Conservation (phyloP, 305 asterid species). For the Lippia alba region DNA sequence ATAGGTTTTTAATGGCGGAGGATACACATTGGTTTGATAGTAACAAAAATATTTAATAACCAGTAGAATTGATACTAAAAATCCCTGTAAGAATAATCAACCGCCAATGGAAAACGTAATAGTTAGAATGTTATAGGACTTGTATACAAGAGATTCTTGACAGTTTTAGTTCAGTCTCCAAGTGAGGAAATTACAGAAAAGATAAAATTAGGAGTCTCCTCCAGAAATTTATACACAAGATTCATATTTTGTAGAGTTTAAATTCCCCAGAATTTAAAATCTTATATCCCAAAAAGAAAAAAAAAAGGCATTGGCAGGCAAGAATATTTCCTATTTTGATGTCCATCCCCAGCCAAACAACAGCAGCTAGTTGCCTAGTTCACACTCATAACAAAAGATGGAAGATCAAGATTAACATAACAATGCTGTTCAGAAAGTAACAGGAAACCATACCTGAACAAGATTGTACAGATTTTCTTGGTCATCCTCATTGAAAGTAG, state of each 20-base stretch:
- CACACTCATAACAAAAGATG: not conserved
- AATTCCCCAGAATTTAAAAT: not conserved
- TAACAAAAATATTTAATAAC: too few species aligned
- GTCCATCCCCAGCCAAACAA: not conserved
- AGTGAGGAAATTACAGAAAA: not conserved
- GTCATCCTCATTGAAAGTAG: conserved; percentile 78
- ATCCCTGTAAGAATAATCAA: too few species aligned
- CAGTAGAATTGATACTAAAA: too few species aligned
- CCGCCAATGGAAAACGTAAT: too few species aligned
- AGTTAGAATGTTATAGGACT: too few species aligned
- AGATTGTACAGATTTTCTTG: conserved; percentile 95
- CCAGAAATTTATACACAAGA: not conserved
- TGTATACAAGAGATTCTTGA: too few species aligned
- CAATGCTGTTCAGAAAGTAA: not conserved
- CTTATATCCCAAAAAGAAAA: not conserved
- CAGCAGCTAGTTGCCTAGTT: not conserved
- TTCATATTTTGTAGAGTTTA: too few species aligned
- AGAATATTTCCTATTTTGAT: not conserved
- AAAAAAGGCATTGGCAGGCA: not conserved
- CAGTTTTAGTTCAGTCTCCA: too few species aligned
- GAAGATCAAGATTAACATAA: not conserved
- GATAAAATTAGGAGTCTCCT: not conserved
- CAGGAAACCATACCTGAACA: conserved; percentile 62
- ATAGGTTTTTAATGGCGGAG: too few species aligned
- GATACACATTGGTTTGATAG: too few species aligned